Evolutionary conservation across 495 filamentous ascomycete species (phyloP).

Genomic region (Extremus antarcticus): DNA sequence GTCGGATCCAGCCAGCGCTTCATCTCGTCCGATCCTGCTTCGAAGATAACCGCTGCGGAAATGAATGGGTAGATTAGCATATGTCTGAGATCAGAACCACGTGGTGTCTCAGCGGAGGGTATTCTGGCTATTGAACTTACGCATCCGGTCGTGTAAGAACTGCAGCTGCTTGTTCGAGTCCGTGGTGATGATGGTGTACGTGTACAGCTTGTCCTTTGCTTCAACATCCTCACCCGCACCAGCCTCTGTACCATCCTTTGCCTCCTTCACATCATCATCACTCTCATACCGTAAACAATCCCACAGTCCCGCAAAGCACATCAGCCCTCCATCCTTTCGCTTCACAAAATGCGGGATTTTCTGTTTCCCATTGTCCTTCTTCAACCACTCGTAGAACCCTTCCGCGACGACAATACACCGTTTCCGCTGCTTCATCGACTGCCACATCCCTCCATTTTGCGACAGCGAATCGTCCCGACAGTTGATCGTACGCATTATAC

Average conservation of each 20-base stretch:
- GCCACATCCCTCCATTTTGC: slow-evolving; percentile 76
- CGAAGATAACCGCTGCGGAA: slow-evolving; percentile 82
- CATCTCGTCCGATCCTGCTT: slow-evolving; percentile 61
- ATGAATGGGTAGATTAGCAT: too few relatives aligned
- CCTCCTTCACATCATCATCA: slow-evolving; percentile 20
- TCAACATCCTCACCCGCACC: slow-evolving; percentile 17
- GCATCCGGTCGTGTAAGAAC: slow-evolving; percentile 92
- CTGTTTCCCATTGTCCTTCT: slow-evolving; percentile 65
- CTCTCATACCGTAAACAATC: slow-evolving; percentile 76
- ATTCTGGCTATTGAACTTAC: too few relatives aligned
- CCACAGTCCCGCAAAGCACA: slow-evolving; percentile 89
- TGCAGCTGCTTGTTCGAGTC: slow-evolving; percentile 63
- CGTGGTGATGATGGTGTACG: slow-evolving; percentile 89
- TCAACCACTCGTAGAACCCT: slow-evolving; percentile 95
- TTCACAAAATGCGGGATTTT: slow-evolving; percentile 74
- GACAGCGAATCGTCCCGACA: slow-evolving; percentile 82
- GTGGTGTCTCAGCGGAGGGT: too few relatives aligned
- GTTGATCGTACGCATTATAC: slow-evolving; percentile 81
- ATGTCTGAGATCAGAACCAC: too few relatives aligned
- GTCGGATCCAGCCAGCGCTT: slow-evolving; percentile 69
- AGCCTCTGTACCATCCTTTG: background rate
- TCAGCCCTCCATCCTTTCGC: slow-evolving; percentile 68
- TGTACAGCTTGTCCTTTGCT: slow-evolving; percentile 59
- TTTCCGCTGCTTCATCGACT: slow-evolving; percentile 74
- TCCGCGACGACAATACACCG: slow-evolving; percentile 78